These are phyloP conservation scores for Luzula sylvatica DNA, from an alignment of 176 grass and related monocot genomes.

Conservation along the genomic window DNA sequence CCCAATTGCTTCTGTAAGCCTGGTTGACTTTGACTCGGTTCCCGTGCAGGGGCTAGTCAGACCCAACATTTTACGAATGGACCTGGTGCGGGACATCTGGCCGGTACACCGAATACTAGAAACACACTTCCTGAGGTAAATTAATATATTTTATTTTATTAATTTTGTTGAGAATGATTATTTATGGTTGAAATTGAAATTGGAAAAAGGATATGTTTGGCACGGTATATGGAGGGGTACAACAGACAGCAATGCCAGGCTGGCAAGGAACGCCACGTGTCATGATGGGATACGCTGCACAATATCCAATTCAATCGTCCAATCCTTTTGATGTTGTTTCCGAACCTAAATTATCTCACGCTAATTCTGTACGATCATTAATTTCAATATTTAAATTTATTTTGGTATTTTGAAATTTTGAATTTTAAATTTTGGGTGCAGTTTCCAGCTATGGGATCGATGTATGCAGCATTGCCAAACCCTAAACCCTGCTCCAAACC, in stretches of 20 bases:
- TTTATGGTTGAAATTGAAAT: too few species aligned
- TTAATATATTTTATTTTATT: conserved; percentile 11
- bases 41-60: conserved; percentile 22
- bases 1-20: conserved; percentile 25
- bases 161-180: conserved; percentile 11
- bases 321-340: conserved; percentile 32
- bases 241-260: conserved; percentile 25
- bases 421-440: too few species aligned
- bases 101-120: conserved; percentile 23
- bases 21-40: conserved; percentile 53
- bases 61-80: conserved; percentile 15
- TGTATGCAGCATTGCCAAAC: conserved; percentile 52
- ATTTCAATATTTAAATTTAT: background rate
- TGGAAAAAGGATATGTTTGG: conserved; percentile 49
- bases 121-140: conserved; percentile 44
- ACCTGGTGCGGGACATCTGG: conserved; percentile 7
- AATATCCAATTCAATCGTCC: conserved; percentile 18
- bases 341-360: conserved; percentile 24
- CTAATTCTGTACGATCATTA: conserved; percentile 30
- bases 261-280: conserved; percentile 26
- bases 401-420: too few species aligned
- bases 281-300: conserved; percentile 24
- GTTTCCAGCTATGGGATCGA: conserved; percentile 43
- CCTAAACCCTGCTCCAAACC: background rate
- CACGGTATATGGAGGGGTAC: conserved; percentile 25